Evolutionary conservation across 2,329 filamentous ascomycete species (phyloP).

Genomic region (Thermothelomyces thermophilus): DNA sequence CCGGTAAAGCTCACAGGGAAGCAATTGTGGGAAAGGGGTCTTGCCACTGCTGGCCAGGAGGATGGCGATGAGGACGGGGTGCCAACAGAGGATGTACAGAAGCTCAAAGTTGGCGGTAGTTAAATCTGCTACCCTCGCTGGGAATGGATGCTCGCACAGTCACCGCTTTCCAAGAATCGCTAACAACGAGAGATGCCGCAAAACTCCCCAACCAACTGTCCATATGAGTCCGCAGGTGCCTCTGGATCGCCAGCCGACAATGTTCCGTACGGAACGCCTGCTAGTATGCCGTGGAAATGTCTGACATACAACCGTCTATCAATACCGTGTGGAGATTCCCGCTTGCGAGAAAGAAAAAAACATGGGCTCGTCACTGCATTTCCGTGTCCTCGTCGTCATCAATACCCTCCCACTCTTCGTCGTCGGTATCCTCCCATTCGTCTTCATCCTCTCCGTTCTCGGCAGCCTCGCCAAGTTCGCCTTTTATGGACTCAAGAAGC

Average conservation of each 20-base stretch:
- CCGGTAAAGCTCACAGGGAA: constrained; percentile 64
- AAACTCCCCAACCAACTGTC: neutral
- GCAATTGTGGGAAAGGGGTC: constrained; percentile 71
- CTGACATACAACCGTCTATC: constrained; percentile 6
- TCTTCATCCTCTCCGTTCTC: constrained; percentile 44
- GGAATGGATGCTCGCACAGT: neutral
- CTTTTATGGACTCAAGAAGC: constrained; percentile 56
- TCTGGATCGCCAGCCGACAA: constrained; percentile 1
- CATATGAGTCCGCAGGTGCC: neutral
- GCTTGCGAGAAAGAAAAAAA: constrained; percentile 1
- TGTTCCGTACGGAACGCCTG: constrained; percentile 16
- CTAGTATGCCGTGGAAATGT: constrained; percentile 10
- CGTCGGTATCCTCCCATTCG: constrained; percentile 44
- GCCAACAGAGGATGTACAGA: constrained; percentile 56
- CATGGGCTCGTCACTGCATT: constrained; percentile 15
- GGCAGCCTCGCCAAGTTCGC: constrained; percentile 55
- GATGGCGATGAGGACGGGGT: constrained; percentile 57
- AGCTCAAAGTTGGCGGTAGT: constrained; percentile 62
- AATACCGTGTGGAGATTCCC: neutral
- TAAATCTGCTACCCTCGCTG: constrained; percentile 3
- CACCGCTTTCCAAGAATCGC: no score
- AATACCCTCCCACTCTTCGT: constrained; percentile 25
- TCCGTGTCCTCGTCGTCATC: constrained; percentile 20
- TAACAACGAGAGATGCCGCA: neutral
- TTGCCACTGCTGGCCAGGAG: constrained; percentile 60